Percentiles rank a stretch among this genome's conserved stretches.
These are phyloP conservation scores for Candida qinlingensis DNA, from an alignment of 805 yeast genomes.

Conservation along the genomic window DNA sequence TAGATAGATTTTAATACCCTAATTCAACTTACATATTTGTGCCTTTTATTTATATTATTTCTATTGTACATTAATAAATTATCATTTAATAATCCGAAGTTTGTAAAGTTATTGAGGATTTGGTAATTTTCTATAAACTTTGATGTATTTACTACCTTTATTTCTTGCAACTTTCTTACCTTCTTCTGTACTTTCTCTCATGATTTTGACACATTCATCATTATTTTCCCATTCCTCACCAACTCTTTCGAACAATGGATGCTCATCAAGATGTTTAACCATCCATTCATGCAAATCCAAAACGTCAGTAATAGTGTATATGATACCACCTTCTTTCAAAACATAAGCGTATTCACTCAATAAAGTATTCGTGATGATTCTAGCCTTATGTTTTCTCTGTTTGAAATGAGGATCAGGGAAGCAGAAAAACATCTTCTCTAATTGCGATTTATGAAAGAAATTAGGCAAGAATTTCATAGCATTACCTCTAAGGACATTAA, in stretches of 20 bases:
- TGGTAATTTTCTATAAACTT: slow-evolving; percentile 77
- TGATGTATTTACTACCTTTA: slow-evolving; percentile 79
- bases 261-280: slow-evolving; percentile 86
- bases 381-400: slow-evolving; percentile 93
- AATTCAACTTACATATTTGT: too few relatives aligned
- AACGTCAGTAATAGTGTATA: slow-evolving; percentile 95
- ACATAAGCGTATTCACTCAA: slow-evolving; percentile 91
- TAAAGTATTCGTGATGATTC: slow-evolving; percentile 87
- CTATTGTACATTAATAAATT: neutral
- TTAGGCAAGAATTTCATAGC: slow-evolving; percentile 97
- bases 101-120: slow-evolving; percentile 35
- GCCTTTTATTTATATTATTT: neutral
- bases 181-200: slow-evolving; percentile 94
- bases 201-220: slow-evolving; percentile 79
- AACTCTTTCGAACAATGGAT: slow-evolving; percentile 85
- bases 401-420: slow-evolving; percentile 99
- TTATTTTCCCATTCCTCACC: slow-evolving; percentile 69
- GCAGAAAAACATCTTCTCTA: slow-evolving; percentile 92
- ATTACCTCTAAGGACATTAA: slow-evolving; percentile 87
- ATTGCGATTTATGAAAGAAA: slow-evolving; percentile 77
- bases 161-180: slow-evolving; percentile 95
- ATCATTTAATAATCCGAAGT: too few relatives aligned
- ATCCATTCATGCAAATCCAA: slow-evolving; percentile 92
- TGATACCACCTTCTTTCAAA: slow-evolving; percentile 76
- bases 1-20: neutral